Conservation (phyloP, 2,329 filamentous ascomycete genomes). For the Exophiala dermatitidis region DNA sequence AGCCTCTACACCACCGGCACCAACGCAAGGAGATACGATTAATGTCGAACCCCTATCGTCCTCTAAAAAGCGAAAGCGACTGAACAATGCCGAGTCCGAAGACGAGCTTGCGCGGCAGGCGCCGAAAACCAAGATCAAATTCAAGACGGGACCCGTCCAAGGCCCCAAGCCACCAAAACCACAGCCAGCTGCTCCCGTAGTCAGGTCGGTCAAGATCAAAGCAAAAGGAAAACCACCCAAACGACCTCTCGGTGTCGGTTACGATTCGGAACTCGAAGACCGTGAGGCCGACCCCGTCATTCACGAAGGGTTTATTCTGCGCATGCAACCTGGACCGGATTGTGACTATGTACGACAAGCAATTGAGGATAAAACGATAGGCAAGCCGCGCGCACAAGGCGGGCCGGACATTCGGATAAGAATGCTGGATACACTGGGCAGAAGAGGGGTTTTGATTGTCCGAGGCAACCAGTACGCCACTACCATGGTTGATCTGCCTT, state of each 20-base stretch:
- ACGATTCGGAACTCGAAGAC: conserved; percentile 80
- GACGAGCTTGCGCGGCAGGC: conserved; percentile 9
- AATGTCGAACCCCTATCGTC: conserved; percentile 24
- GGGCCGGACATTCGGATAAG: conserved; percentile 74
- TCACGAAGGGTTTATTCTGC: conserved; percentile 81
- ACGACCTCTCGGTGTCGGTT: conserved; percentile 74
- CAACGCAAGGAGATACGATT: conserved; percentile 14
- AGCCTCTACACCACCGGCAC: conserved; percentile 17
- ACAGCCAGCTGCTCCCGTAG: conserved; percentile 17
- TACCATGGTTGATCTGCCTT: conserved; percentile 73
- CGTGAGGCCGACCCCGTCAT: conserved; percentile 78
- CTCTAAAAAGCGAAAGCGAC: conserved; percentile 28
- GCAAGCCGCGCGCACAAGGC: conserved; percentile 54
- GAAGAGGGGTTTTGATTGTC: conserved; percentile 65
- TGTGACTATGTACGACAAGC: conserved; percentile 73
- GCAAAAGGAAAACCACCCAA: conserved; percentile 61
- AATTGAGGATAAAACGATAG: conserved; percentile 70
- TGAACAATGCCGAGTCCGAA: conserved; percentile 3
- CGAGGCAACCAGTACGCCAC: conserved; percentile 67
- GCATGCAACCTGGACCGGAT: conserved; percentile 79
- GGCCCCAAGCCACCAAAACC: conserved; percentile 3
- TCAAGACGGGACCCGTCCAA: conserved; percentile 26
- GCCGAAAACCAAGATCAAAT: conserved; percentile 33
- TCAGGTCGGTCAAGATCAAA: conserved; percentile 52
- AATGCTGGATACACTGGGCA: conserved; percentile 62